Evolutionary conservation across 129 eudicot genomes (phyloP), one percentile per base, ranked within the genome.

Genomic region (Helichrysum umbraculigerum): DNA sequence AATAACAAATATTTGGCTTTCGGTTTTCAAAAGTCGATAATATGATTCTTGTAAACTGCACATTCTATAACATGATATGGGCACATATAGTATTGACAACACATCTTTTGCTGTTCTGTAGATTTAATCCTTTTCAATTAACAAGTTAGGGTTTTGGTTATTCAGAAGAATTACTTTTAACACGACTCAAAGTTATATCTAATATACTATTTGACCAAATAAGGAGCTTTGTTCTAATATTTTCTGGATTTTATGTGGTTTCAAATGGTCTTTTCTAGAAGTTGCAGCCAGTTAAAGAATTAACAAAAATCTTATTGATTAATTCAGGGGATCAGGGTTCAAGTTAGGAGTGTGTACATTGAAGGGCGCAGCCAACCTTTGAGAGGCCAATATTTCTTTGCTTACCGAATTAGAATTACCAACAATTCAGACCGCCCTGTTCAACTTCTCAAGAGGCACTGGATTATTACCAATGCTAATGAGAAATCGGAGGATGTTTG

Each of bases 401-500:
- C 97, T 2, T 94, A 94, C 72, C 77, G 96, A 84, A 94, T 94
- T 61, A 88, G 99, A 85, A 94, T 94, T 59, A 91, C 99, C 35
- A 94, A 94, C 82, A 91, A 94, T 61, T 94, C 99, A 65, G 79
- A 80, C 61, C 94, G 96, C 12, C 87, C 99, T 42, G 94, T 88
- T 73, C 97, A 94, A 81, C 97, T 91, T 79, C 90, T 91, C 17
- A 89, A 94, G 74, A 85, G 99, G 82, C 99, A 91, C 73, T 91
- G 97, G 97, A 91, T 91, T 79, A 94, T 91, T 70, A 94, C 96
- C 52, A 94, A 91, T 81, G 99, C 96, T 70, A 94, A 91, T 75
- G 99, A 87, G 64, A 94, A 82, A 84, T 87, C 96, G 19, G 99
- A 94, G 72, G 87, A 84, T 85, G 93, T 94, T 72, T 86, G 96